Evolutionary conservation across 345 rosid species (phyloP).

Genomic region (Anastatica hierochuntica): DNA sequence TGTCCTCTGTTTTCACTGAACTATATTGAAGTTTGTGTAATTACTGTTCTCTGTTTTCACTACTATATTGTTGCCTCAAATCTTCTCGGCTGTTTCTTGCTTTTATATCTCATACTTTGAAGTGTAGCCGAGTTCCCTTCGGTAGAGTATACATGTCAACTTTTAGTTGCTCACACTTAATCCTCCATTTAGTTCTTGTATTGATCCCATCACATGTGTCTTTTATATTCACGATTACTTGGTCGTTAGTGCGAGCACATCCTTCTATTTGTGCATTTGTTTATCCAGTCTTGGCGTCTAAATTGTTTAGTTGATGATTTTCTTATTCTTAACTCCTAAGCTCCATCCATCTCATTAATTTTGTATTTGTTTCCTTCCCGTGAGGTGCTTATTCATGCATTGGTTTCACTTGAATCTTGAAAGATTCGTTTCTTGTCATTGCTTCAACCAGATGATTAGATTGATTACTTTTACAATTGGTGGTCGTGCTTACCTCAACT

Average conservation of each 20-base stretch:
- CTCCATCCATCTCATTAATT: not conserved
- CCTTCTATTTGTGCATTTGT: not conserved
- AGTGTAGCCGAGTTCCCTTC: not conserved
- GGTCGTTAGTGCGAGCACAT: not conserved
- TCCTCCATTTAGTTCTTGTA: not conserved
- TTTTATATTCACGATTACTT: not conserved
- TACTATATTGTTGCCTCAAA: conserved; percentile 4
- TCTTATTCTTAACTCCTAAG: not conserved
- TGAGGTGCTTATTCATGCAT: conserved; percentile 4
- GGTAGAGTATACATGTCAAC: not conserved
- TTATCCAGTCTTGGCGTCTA: not conserved
- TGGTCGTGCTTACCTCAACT: conserved; percentile 83
- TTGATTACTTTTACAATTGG: conserved; percentile 74
- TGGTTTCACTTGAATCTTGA: conserved; percentile 3
- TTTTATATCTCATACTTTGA: too few species aligned
- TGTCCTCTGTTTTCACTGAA: not conserved
- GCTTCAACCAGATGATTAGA: conserved; percentile 65
- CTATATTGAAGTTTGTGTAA: too few species aligned
- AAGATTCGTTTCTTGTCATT: conserved; percentile 19
- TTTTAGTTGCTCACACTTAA: not conserved
- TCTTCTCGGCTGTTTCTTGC: not conserved
- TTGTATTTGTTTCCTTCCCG: not conserved
- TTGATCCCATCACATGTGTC: not conserved
- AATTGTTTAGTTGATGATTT: not conserved
- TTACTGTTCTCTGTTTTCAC: too few species aligned